phyloP scores from a whole-genome alignment of 352 stramenopile genomes.

The Pythium sp. region DNA sequence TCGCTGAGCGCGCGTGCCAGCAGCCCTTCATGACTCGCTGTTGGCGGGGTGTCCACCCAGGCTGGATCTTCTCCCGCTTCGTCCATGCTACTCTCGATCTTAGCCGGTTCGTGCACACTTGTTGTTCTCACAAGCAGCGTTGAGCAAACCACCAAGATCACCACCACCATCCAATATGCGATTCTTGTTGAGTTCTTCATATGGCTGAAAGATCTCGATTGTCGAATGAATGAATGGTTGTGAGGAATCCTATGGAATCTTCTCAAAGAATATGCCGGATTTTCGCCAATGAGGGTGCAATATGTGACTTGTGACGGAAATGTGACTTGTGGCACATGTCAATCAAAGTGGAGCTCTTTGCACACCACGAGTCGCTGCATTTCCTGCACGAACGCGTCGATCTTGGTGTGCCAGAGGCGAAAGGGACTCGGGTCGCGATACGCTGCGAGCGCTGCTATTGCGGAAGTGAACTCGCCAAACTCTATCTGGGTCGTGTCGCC shows the following conservation, averaged over 20 bases:
- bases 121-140: background rate
- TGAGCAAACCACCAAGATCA: background rate
- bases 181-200: background rate
- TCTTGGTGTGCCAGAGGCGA: slow-evolving; percentile 45
- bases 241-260: background rate
- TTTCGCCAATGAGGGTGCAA: background rate
- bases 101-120: background rate
- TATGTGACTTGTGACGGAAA: background rate
- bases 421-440: slow-evolving; percentile 50
- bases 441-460: slow-evolving; percentile 43
- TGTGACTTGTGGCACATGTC: slow-evolving; percentile 3
- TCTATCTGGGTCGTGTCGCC: slow-evolving; percentile 50
- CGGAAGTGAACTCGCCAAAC: slow-evolving; percentile 58
- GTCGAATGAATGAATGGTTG: background rate
- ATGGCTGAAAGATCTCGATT: background rate
- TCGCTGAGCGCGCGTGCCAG: slow-evolving; percentile 1
- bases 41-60: background rate
- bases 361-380: slow-evolving; percentile 15
- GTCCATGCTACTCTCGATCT: background rate
- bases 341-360: slow-evolving; percentile 18
- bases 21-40: background rate
- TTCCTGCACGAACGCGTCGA: slow-evolving; percentile 36
- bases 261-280: background rate
- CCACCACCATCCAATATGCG: background rate
- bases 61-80: background rate